phyloP scores from a whole-genome alignment of 257 asterid species.

The Capsicum rhomboideum region DNA sequence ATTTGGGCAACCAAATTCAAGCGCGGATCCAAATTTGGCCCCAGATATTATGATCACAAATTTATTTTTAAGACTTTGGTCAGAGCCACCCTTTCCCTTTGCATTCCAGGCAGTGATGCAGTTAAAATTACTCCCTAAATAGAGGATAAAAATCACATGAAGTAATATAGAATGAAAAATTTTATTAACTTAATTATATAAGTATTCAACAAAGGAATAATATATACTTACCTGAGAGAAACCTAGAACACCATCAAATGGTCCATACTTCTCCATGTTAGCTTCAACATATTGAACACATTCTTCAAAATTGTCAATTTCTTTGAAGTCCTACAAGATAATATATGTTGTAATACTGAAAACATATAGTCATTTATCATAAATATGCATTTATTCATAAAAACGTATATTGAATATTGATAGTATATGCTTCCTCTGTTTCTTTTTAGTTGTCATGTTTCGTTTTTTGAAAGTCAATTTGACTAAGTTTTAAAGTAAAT shows the following conservation, averaged over 20 bases:
- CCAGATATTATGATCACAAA: conserved; percentile 25
- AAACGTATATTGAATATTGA: not conserved
- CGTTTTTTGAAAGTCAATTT: no score
- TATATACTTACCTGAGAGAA: conserved; percentile 17
- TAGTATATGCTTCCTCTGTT: no score
- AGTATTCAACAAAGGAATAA: not conserved
- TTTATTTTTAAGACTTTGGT: conserved; percentile 23
- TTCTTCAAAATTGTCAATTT: conserved; percentile 27
- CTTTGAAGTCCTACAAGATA: conserved; percentile 1
- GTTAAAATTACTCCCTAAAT: conserved; percentile 19
- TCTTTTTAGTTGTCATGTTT: no score
- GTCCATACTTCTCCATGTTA: conserved; percentile 28
- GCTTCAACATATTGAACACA: conserved; percentile 24
- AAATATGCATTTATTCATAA: no score
- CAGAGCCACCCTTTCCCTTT: conserved; percentile 21
- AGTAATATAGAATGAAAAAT: no score
- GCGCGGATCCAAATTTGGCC: conserved; percentile 15
- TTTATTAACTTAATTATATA: not conserved
- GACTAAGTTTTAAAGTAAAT: no score
- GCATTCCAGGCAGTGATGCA: conserved; percentile 32
- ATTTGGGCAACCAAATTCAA: conserved; percentile 18
- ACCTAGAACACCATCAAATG: conserved; percentile 31
- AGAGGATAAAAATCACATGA: not conserved
- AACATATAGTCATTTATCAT: not conserved
- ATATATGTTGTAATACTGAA: not conserved